Evolutionary conservation across 2,329 filamentous ascomycete genomes (phyloP).

Genomic region (Paramyrothecium sp.): DNA sequence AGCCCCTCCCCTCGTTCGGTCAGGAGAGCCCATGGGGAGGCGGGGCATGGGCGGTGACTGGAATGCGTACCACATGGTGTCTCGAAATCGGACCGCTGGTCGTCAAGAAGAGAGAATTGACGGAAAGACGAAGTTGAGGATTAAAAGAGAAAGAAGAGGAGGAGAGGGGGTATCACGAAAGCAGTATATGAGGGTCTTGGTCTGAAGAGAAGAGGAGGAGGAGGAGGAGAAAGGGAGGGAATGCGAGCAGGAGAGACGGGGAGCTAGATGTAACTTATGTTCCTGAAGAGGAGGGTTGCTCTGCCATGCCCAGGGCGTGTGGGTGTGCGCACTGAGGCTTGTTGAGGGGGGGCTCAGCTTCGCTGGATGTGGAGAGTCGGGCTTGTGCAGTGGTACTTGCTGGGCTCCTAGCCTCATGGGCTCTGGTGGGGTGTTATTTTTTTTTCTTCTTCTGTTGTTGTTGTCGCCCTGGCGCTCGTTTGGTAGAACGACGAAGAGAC

Average conservation of each 20-base stretch:
- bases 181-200: constrained; percentile 18
- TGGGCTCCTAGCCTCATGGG: not conserved
- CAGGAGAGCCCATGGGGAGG: constrained; percentile 3
- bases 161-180: constrained; percentile 23
- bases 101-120: constrained; percentile 8
- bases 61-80: constrained; percentile 25
- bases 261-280: constrained; percentile 2
- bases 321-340: not conserved
- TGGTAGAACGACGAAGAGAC: too few relatives aligned
- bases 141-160: constrained; percentile 12
- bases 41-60: constrained; percentile 10
- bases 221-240: constrained; percentile 5
- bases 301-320: not conserved
- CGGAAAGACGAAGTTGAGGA: constrained; percentile 12
- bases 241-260: not conserved
- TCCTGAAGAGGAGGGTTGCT: not conserved
- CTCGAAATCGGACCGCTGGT: constrained; percentile 12
- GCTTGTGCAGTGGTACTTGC: not conserved
- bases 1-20: not conserved
- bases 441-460: not conserved
- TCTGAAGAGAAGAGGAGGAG: constrained; percentile 19
- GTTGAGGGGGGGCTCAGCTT: not conserved
- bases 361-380: not conserved
- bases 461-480: not conserved
- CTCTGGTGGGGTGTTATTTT: not conserved